These are phyloP conservation scores for Psilocybe sp. DNA, from an alignment of 768 basidiomycete species.

Conservation along the genomic window DNA sequence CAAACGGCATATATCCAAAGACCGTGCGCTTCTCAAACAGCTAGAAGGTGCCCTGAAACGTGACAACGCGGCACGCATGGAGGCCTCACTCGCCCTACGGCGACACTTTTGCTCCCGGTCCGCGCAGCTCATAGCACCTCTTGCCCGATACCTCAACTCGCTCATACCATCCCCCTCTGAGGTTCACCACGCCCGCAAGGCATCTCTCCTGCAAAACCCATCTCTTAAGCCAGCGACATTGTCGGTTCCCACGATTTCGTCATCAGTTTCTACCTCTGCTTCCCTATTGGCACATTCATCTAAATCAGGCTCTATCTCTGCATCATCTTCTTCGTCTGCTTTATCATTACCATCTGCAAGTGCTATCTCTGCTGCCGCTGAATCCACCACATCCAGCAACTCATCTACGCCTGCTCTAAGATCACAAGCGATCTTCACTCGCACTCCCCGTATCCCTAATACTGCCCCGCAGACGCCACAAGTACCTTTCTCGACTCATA, in stretches of 20 bases:
- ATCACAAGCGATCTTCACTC: not conserved
- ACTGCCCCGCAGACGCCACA: not conserved
- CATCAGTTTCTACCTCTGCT: not conserved
- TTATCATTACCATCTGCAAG: too few species aligned
- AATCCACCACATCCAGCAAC: slow-evolving; percentile 6
- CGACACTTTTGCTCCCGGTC: slow-evolving; percentile 85
- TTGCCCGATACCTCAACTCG: slow-evolving; percentile 88
- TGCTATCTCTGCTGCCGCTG: not conserved
- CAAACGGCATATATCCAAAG: slow-evolving; percentile 83
- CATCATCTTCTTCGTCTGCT: too few species aligned
- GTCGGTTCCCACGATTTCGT: not conserved
- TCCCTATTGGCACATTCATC: not conserved
- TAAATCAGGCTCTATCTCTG: too few species aligned
- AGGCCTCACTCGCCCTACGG: slow-evolving; percentile 64
- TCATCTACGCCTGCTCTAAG: slow-evolving; percentile 3
- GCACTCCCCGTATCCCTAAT: too few species aligned
- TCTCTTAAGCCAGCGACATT: not conserved
- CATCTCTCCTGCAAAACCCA: slow-evolving; percentile 1
- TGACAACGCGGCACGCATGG: slow-evolving; percentile 52
- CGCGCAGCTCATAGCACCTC: slow-evolving; percentile 80
- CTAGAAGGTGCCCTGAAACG: slow-evolving; percentile 61
- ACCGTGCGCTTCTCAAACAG: slow-evolving; percentile 67
- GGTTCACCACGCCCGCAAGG: slow-evolving; percentile 32
- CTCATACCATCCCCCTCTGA: slow-evolving; percentile 74
- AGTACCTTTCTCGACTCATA: not conserved